Conservation (phyloP, 225 moss, liverwort and hornwort species). For the Thuidium tamariscinum region DNA sequence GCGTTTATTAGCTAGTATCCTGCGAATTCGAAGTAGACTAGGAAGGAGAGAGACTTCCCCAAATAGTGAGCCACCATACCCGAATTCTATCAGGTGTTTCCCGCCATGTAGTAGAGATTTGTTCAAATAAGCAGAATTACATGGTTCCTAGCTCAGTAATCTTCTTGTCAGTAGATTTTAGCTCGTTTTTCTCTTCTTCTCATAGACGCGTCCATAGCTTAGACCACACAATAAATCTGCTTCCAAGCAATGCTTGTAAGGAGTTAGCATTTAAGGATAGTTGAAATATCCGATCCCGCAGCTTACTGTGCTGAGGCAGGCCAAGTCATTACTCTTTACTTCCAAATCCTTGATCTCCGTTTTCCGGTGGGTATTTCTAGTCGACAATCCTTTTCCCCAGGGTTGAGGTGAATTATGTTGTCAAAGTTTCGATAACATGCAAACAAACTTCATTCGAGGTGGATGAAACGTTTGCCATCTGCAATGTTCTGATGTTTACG, state of each 20-base stretch:
- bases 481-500: not conserved
- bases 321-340: not conserved
- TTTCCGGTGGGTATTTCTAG: not conserved
- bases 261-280: not conserved
- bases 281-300: not conserved
- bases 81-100: not conserved
- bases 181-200: not conserved
- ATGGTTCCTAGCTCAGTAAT: not conserved
- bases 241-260: not conserved
- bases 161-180: not conserved
- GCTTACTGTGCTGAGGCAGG: not conserved
- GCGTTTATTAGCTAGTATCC: not conserved
- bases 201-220: not conserved
- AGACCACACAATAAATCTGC: not conserved
- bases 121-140: not conserved
- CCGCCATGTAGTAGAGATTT: not conserved
- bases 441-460: not conserved
- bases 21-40: not conserved
- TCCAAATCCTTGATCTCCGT: not conserved
- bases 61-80: not conserved
- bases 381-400: too few species aligned
- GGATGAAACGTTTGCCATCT: not conserved
- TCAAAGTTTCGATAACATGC: not conserved
- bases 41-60: not conserved
- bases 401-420: not conserved